Evolutionary conservation across 2,329 filamentous ascomycete species (phyloP), one percentile per base, ranked within the genome.

Genomic region (Biscogniauxia sp.): DNA sequence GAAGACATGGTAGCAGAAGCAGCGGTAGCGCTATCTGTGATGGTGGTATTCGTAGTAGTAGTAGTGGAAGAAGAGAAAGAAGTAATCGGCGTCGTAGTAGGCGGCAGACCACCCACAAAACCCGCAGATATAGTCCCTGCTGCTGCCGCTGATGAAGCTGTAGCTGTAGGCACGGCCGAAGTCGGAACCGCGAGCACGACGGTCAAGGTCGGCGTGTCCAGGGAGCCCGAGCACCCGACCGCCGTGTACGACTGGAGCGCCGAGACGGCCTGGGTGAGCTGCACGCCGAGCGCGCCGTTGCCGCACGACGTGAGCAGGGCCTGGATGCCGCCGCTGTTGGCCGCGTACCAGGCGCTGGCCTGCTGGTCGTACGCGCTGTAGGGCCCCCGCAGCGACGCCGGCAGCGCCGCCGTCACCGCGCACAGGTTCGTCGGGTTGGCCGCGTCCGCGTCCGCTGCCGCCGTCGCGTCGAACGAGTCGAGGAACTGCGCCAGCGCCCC

Each of bases 341-440:
- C 26, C 56, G 8, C 54, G 58, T 63, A 58, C 67, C 67, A 69
- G 56, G 58, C 62, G 57, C 63, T 66, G 6, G 60, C 67, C 11
- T 53, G 55, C 52, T 53, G 20, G 56, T 69, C 65, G 59, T 62
- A 68, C 9, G 63, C 61, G 51, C 55, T 61, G 65, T 64, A 68
- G 5, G 51, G 58, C 9, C 60, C 54, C 7, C 49, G 54, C 19
- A 69, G 55, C 17, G 64, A 64, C 5, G 55, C 13, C 9, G 67
- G 67, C 3, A 69, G 13, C 25, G 23, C 45, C 5, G 56, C 17
- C 49, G 64, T 66, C 20, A 58, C 20, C 23, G 54, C 41, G 62
- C 63, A 68, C 3, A 62, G 17, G 15, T 37, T 26, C 13, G 65
- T 51, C 53, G 63, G 45, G 60, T 66, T n/a, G 49, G 49, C 50